Conservation (phyloP, 176 grass and related monocot species). For the Puya raimondii region DNA sequence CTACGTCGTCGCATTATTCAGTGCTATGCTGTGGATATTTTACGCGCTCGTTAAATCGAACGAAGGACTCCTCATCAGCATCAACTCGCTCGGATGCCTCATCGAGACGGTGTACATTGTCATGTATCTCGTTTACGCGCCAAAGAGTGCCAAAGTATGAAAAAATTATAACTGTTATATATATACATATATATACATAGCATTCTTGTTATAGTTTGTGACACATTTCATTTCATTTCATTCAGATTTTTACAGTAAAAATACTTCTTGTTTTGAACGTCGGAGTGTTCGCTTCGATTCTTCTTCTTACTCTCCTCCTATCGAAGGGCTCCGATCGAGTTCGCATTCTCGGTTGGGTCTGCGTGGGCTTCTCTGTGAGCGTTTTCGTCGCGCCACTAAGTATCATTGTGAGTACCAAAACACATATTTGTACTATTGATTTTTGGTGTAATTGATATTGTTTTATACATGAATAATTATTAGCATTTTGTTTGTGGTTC, state of each 20-base stretch:
- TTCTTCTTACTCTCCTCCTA: constrained; percentile 50
- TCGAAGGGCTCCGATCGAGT: constrained; percentile 27
- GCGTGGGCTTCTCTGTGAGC: constrained; percentile 50
- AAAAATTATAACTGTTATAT: too few species aligned
- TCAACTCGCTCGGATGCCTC: constrained; percentile 63
- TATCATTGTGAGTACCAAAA: constrained; percentile 48
- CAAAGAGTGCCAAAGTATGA: constrained; percentile 31
- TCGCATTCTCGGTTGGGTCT: constrained; percentile 67
- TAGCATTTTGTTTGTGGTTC: background rate
- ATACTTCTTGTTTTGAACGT: constrained; percentile 59
- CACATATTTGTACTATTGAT: background rate
- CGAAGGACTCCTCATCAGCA: constrained; percentile 51
- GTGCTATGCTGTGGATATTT: constrained; percentile 80
- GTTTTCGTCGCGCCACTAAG: constrained; percentile 87
- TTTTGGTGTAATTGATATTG: background rate
- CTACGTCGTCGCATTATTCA: constrained; percentile 81
- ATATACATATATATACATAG: background rate
- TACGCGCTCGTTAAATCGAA: constrained; percentile 72
- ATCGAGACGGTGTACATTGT: constrained; percentile 57
- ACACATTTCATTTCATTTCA: background rate
- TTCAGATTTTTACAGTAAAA: constrained; percentile 40
- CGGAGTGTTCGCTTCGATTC: constrained; percentile 52
- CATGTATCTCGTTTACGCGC: constrained; percentile 61
- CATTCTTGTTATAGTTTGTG: background rate
- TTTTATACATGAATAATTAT: too few species aligned